Percentiles rank a stretch among this genome's conserved stretches.
These are phyloP conservation scores for Tricholoma saponaceum DNA, from an alignment of 768 basidiomycete genomes.

Conservation along the genomic window DNA sequence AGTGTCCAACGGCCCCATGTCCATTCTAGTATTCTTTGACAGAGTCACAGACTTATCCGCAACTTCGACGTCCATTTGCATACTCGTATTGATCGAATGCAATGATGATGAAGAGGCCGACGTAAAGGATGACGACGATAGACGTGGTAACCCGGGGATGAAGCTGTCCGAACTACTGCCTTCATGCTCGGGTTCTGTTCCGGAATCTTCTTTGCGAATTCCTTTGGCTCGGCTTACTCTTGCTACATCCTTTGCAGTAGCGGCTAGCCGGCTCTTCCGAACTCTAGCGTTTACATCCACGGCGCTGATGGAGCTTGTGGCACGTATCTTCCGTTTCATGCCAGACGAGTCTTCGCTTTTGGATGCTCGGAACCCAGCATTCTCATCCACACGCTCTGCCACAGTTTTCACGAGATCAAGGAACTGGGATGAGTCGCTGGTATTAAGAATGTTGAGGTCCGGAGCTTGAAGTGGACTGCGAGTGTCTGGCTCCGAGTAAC, in stretches of 20 bases:
- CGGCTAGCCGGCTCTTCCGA: background rate
- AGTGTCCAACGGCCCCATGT: constrained; percentile 2
- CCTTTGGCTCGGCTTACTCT: constrained; percentile 6
- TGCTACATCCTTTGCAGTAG: background rate
- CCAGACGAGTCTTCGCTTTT: constrained; percentile 1
- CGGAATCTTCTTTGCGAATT: constrained; percentile 4
- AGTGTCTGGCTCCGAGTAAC: background rate
- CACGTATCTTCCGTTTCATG: constrained; percentile 5
- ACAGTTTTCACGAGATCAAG: constrained; percentile 31
- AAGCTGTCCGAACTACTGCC: background rate
- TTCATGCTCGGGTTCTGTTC: background rate
- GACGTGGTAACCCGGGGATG: background rate
- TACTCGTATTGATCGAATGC: background rate
- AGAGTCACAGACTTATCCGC: constrained; percentile 3
- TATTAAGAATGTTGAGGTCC: constrained; percentile 1
- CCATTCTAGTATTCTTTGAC: constrained; percentile 6
- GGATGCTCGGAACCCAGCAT: constrained; percentile 14
- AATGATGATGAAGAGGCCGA: constrained; percentile 3
- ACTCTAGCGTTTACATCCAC: background rate
- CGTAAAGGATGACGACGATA: constrained; percentile 6
- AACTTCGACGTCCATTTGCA: background rate
- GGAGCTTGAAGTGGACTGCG: background rate
- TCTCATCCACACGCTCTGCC: constrained; percentile 30
- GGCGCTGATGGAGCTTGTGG: background rate
- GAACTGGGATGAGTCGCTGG: constrained; percentile 20